Conservation (phyloP, 2,329 filamentous ascomycete species). For the Ophiocordyceps camponoti-leonardi region DNA sequence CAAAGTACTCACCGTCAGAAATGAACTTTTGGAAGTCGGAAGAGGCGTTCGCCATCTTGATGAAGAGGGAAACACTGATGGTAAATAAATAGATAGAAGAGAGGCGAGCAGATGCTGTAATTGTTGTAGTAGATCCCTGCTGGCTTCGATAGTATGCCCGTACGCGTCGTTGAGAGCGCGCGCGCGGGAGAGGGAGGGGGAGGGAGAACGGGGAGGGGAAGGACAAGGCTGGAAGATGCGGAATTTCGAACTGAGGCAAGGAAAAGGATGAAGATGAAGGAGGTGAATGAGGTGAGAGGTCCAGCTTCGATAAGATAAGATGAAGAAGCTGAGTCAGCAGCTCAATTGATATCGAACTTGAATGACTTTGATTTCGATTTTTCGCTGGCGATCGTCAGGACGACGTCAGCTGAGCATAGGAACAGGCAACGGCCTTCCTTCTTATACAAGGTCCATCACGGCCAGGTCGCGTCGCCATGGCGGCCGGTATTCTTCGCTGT, state of each 20-base stretch:
- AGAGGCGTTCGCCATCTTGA: conserved; percentile 24
- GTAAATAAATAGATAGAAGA: not conserved
- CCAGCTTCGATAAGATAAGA: not conserved
- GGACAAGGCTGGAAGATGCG: not conserved
- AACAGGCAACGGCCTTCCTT: not conserved
- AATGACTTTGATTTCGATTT: too few relatives aligned
- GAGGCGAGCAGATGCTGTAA: too few relatives aligned
- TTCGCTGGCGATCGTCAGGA: too few relatives aligned
- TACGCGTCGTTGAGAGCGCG: too few relatives aligned
- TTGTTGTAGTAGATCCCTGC: too few relatives aligned
- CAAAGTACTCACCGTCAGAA: conserved; percentile 24
- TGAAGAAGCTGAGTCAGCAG: not conserved
- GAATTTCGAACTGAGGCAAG: not conserved
- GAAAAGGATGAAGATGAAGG: not conserved
- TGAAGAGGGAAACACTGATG: not conserved
- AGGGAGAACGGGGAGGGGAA: not conserved
- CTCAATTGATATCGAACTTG: too few relatives aligned
- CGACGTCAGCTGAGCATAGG: too few relatives aligned
- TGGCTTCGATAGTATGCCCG: too few relatives aligned
- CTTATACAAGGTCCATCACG: not conserved
- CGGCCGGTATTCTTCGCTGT: conserved; percentile 10
- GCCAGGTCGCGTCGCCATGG: conserved; percentile 6
- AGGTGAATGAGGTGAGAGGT: not conserved
- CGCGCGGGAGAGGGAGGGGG: not conserved
- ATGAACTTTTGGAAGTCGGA: conserved; percentile 39